Evolutionary conservation across 1,284 basidiomycete species (phyloP).

Genomic region (Boletus albobrunnescens): DNA sequence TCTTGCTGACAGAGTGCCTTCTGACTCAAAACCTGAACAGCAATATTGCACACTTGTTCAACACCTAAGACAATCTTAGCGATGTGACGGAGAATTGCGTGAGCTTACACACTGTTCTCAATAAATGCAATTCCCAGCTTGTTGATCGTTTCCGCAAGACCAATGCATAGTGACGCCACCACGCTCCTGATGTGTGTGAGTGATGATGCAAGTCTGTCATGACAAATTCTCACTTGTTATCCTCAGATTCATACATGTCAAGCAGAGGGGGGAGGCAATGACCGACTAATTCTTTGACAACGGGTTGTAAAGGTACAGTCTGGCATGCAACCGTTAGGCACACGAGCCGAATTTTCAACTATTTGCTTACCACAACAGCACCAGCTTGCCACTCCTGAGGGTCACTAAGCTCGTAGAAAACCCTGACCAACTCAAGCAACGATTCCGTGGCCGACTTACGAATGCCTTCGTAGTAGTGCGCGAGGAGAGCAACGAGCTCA

Average conservation of each 20-base stretch:
- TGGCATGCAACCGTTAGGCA: conserved; percentile 12
- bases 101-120: conserved; percentile 54
- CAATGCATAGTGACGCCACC: conserved; percentile 81
- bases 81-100: neutral
- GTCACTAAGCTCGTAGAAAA: conserved; percentile 87
- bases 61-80: conserved; percentile 50
- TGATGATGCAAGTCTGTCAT: conserved; percentile 1
- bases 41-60: conserved; percentile 76
- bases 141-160: conserved; percentile 86
- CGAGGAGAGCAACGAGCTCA: conserved; percentile 78
- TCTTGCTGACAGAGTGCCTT: conserved; percentile 96
- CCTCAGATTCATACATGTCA: conserved; percentile 91
- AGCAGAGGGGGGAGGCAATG: conserved; percentile 76
- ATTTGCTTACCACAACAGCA: conserved; percentile 49
- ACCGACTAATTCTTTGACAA: conserved; percentile 80
- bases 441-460: conserved; percentile 91
- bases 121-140: conserved; percentile 86
- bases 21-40: conserved; percentile 83
- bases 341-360: neutral
- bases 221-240: conserved; percentile 81
- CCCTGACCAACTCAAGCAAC: conserved; percentile 86
- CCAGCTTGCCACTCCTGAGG: conserved; percentile 84
- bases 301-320: conserved; percentile 57
- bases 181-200: conserved; percentile 63
- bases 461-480: conserved; percentile 98